phyloP scores from a whole-genome alignment of 345 rosid species.

The Eucalyptus sideroxylon region DNA sequence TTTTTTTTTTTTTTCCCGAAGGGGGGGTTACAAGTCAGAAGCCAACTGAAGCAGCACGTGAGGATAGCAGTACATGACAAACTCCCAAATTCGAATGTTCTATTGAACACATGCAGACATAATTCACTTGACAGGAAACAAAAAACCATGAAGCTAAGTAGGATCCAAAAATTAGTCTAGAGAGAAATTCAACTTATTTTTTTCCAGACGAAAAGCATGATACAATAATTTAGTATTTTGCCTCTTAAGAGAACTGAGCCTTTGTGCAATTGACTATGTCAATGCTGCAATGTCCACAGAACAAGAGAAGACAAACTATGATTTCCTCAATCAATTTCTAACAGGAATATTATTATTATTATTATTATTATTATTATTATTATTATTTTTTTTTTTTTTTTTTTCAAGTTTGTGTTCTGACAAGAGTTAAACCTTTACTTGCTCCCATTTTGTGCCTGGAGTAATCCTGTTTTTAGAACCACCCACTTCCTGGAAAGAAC shows the following conservation, averaged over 20 bases:
- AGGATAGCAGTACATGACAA: background rate
- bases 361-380: too few relatives aligned
- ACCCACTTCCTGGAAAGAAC: slow-evolving; percentile 29
- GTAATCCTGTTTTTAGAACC: slow-evolving; percentile 50
- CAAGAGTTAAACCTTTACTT: slow-evolving; percentile 65
- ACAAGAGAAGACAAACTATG: background rate
- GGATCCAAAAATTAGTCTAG: background rate
- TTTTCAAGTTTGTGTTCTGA: background rate
- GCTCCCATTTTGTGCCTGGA: slow-evolving; percentile 88
- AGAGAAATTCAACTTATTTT: background rate
- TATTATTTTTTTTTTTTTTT: background rate
- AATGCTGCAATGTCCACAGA: background rate
- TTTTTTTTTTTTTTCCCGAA: too few relatives aligned
- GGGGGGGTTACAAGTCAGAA: background rate
- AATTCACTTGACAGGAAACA: background rate
- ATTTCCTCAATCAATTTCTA: background rate
- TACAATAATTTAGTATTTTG: background rate
- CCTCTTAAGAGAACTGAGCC: background rate
- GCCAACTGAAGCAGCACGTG: background rate
- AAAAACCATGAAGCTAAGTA: background rate
- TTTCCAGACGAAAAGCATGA: background rate
- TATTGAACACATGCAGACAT: background rate
- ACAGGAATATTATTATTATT: background rate
- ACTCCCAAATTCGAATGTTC: background rate
- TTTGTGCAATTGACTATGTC: background rate